Evolutionary conservation across 169 alveolate species (phyloP).

Genomic region (Neospora caninum): DNA sequence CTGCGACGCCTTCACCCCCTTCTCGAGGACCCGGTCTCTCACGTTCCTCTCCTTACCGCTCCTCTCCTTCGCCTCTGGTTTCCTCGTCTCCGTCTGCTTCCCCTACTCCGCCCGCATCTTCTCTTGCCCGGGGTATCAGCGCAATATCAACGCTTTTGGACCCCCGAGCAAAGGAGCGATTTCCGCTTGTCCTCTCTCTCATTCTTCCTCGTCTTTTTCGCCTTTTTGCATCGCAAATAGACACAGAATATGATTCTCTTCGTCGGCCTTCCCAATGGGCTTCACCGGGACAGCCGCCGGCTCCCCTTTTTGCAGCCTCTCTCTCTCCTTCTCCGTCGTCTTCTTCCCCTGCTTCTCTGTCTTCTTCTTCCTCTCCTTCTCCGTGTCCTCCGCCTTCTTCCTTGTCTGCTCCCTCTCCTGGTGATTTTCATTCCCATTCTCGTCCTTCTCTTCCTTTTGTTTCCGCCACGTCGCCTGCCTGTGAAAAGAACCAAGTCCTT

Average conservation of each 20-base stretch:
- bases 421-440: background rate
- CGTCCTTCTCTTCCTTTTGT: background rate
- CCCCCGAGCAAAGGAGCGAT: background rate
- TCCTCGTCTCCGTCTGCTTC: background rate
- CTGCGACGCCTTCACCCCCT: background rate
- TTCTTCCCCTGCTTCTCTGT: background rate
- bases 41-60: background rate
- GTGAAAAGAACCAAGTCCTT: background rate
- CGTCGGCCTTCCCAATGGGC: background rate
- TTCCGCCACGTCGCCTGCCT: background rate
- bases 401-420: background rate
- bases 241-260: background rate
- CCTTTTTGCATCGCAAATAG: background rate
- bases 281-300: background rate
- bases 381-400: background rate
- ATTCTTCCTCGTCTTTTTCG: constrained; percentile 9
- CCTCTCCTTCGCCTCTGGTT: background rate
- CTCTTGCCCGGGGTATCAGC: background rate
- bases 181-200: background rate
- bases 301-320: background rate
- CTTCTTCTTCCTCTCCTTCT: background rate
- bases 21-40: background rate
- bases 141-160: background rate
- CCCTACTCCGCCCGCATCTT: background rate
- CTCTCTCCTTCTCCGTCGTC: background rate